These are phyloP conservation scores for Aspergillus kassunensis DNA, from an alignment of 495 filamentous ascomycete species.

Conservation along the genomic window DNA sequence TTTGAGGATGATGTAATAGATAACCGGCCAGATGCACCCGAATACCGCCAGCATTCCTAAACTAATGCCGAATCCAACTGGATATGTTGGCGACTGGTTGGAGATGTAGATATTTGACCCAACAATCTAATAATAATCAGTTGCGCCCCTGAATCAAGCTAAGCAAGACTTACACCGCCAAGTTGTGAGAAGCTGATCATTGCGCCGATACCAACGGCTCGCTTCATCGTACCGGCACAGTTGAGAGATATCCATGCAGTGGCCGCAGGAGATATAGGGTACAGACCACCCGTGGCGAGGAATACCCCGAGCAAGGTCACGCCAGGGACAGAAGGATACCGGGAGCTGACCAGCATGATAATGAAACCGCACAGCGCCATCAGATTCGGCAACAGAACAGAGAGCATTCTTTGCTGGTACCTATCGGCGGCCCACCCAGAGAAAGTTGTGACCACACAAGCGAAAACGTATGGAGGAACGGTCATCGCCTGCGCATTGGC, in stretches of 20 bases:
- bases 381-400: not conserved
- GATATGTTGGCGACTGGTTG: not conserved
- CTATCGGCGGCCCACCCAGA: not conserved
- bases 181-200: constrained; percentile 1
- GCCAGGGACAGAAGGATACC: not conserved
- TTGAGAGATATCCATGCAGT: constrained; percentile 5
- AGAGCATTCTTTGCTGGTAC: not conserved
- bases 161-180: not conserved
- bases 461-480: not conserved
- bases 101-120: not conserved
- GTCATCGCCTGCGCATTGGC: not conserved
- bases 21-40: not conserved
- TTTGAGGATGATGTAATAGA: not conserved
- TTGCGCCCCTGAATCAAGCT: no score
- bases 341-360: not conserved
- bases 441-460: not conserved
- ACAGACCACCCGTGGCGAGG: not conserved
- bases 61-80: not conserved
- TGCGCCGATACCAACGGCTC: constrained; percentile 1
- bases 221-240: not conserved
- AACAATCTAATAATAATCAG: not conserved
- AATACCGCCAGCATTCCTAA: not conserved
- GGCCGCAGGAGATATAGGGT: constrained; percentile 1
- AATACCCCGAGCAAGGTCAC: constrained; percentile 1
- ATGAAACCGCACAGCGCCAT: constrained; percentile 44